phyloP scores from a whole-genome alignment of 1,284 basidiomycete species.

The Rhodotorula sp. region DNA sequence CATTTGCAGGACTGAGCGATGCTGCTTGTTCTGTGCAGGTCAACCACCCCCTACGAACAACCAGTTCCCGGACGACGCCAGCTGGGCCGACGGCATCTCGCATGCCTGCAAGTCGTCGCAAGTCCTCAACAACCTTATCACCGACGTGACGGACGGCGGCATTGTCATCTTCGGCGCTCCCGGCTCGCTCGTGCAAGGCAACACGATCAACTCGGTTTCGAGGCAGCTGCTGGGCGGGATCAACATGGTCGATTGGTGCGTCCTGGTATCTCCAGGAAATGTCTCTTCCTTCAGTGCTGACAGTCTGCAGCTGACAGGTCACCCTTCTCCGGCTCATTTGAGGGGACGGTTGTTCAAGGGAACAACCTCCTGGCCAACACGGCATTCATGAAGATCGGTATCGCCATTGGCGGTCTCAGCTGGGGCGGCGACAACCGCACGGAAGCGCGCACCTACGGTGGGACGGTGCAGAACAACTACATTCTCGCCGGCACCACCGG shows the following conservation, averaged over 20 bases:
- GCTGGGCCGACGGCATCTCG: slow-evolving; percentile 70
- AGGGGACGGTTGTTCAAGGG: slow-evolving; percentile 65
- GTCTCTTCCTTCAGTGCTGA: too few species aligned
- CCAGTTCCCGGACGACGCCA: slow-evolving; percentile 19
- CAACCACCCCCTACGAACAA: slow-evolving; percentile 26
- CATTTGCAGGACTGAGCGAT: too few species aligned
- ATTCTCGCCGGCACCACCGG: background rate
- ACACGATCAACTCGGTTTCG: slow-evolving; percentile 59
- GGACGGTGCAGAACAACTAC: slow-evolving; percentile 1
- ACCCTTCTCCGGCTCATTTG: slow-evolving; percentile 63
- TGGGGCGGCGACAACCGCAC: slow-evolving; percentile 28
- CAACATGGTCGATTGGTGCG: slow-evolving; percentile 66
- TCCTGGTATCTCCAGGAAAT: too few species aligned
- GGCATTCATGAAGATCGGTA: slow-evolving; percentile 52
- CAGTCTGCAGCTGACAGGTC: slow-evolving; percentile 27
- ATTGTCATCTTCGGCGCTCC: slow-evolving; percentile 26
- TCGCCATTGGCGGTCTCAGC: slow-evolving; percentile 52
- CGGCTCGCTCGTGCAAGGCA: slow-evolving; percentile 2
- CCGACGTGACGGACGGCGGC: slow-evolving; percentile 64
- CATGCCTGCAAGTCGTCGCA: slow-evolving; percentile 67
- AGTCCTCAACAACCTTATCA: slow-evolving; percentile 70
- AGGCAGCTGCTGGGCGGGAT: slow-evolving; percentile 64
- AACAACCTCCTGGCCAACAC: slow-evolving; percentile 57
- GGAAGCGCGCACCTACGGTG: slow-evolving; percentile 10
- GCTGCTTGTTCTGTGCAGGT: background rate